Conservation (phyloP, 345 rosid genomes). For the Linum tenue region DNA sequence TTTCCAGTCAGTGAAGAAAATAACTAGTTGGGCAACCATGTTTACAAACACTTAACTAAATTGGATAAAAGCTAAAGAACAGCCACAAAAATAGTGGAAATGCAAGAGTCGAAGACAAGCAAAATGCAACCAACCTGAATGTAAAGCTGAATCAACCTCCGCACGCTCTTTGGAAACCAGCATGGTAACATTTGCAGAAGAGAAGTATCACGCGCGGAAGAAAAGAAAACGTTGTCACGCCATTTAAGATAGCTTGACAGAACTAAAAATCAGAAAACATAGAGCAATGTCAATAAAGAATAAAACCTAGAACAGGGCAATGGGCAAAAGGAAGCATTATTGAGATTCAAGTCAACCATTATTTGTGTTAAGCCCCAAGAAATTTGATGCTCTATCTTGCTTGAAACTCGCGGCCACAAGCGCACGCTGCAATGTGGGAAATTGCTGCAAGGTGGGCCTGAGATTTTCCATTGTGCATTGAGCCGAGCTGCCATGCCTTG, state of each 20-base stretch:
- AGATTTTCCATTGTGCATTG: slow-evolving; percentile 94
- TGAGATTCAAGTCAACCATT: slow-evolving; percentile 45
- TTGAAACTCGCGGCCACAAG: slow-evolving; percentile 68
- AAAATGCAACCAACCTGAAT: slow-evolving; percentile 49
- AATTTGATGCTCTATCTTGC: slow-evolving; percentile 46
- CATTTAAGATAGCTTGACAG: slow-evolving; percentile 73
- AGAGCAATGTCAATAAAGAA: slow-evolving; percentile 3
- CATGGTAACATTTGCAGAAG: slow-evolving; percentile 90
- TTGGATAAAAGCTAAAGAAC: slow-evolving; percentile 5
- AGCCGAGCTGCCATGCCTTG: slow-evolving; percentile 63
- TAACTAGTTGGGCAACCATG: background rate
- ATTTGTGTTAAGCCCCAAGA: slow-evolving; percentile 39
- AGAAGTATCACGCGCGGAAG: slow-evolving; percentile 79
- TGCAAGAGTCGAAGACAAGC: slow-evolving; percentile 11
- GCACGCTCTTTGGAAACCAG: slow-evolving; percentile 91
- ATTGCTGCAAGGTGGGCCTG: slow-evolving; percentile 60
- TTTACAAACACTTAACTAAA: background rate
- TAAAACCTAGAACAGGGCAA: slow-evolving; percentile 2
- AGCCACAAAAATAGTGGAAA: background rate
- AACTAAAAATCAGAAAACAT: slow-evolving; percentile 33
- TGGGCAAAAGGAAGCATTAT: slow-evolving; percentile 8
- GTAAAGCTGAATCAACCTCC: slow-evolving; percentile 86
- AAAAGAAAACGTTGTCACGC: slow-evolving; percentile 89
- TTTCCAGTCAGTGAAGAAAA: background rate
- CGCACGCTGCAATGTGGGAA: slow-evolving; percentile 82